Evolutionary conservation across 257 asterid species (phyloP), one percentile per base, ranked within the genome.

Genomic region (Eucommia ulmoides): DNA sequence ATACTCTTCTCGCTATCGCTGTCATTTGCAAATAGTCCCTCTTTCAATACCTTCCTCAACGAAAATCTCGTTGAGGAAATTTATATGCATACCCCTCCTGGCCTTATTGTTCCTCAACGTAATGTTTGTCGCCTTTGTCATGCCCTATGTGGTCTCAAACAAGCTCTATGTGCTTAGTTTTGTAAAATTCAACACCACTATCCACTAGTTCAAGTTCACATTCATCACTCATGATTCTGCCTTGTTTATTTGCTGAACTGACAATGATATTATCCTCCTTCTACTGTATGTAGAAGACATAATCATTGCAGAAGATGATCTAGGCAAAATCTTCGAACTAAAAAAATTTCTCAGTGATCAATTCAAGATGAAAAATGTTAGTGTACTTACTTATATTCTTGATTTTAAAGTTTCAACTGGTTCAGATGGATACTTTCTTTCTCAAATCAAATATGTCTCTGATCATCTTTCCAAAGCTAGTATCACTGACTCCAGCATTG

Each of bases 51-150:
- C 1, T 54, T 54, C 18, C 51, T 42, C 14, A 23, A 54, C 24
- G 60, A 25, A 1, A 20, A 54, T 23, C 60, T 54, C 19, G 19
- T n/a, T 1, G 60, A 44, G 7, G 42, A 54, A 19, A 25, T 54
- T 0, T 54, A 54, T 8, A 54, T 42, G 44, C 5, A 19, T 1
- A 24, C 16, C 1, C 59, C 41, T 7, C 23, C 22, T 2, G 41
- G 50, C 11, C 18, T 2, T 7, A n/a, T 23, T 22, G 41, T 38
- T 10, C 6, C 19, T 4, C 22, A 23, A 0, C 38, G 21, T 8
- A 35, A 42, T 22, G 51, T 42, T 2, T 42, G 59, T 10, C 7
- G 20, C n/a, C 20, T 41, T 4, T 18, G 19, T 18, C 23, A 14
- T 2, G 48, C 59, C 3, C 23, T 54, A 2, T 41, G 8, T 53